These are phyloP conservation scores for Blastobotrys malaysiensis DNA, from an alignment of 1,139 yeast genomes.

Conservation along the genomic window DNA sequence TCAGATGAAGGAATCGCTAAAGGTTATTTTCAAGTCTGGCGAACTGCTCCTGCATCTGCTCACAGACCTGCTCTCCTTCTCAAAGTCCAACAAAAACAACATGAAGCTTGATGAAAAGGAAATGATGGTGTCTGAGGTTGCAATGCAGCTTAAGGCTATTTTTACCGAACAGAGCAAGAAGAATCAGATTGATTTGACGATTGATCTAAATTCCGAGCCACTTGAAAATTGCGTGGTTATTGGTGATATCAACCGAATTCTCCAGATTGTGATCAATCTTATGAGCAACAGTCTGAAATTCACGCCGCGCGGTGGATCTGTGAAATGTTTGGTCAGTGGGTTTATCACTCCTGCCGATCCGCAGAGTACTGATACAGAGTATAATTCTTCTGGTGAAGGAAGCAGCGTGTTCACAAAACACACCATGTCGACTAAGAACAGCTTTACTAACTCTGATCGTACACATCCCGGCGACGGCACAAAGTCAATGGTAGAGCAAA, in stretches of 20 bases:
- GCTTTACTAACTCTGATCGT: not conserved
- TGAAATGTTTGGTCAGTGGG: slow-evolving; percentile 33
- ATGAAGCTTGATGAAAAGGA: slow-evolving; percentile 75
- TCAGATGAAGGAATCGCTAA: slow-evolving; percentile 66
- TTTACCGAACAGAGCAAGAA: slow-evolving; percentile 79
- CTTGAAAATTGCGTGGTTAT: slow-evolving; percentile 47
- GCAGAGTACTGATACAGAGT: not conserved
- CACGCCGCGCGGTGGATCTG: slow-evolving; percentile 84
- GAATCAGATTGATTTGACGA: slow-evolving; percentile 50
- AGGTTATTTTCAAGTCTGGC: slow-evolving; percentile 79
- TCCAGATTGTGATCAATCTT: slow-evolving; percentile 87
- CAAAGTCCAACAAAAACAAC: slow-evolving; percentile 69
- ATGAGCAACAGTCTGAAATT: slow-evolving; percentile 87
- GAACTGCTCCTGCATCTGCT: slow-evolving; percentile 77
- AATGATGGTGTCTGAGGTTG: slow-evolving; percentile 66
- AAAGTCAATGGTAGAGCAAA: not conserved
- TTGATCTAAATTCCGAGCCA: slow-evolving; percentile 40
- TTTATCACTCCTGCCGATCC: not conserved
- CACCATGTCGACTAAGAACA: slow-evolving; percentile 5
- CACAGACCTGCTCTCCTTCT: slow-evolving; percentile 80
- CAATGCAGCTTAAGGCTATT: slow-evolving; percentile 79
- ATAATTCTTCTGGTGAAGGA: slow-evolving; percentile 7
- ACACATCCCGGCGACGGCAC: not conserved
- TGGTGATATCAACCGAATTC: slow-evolving; percentile 91
- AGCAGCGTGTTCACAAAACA: slow-evolving; percentile 14